Conservation (phyloP, 106 monocot genomes). For the Apostasia ramifera region DNA sequence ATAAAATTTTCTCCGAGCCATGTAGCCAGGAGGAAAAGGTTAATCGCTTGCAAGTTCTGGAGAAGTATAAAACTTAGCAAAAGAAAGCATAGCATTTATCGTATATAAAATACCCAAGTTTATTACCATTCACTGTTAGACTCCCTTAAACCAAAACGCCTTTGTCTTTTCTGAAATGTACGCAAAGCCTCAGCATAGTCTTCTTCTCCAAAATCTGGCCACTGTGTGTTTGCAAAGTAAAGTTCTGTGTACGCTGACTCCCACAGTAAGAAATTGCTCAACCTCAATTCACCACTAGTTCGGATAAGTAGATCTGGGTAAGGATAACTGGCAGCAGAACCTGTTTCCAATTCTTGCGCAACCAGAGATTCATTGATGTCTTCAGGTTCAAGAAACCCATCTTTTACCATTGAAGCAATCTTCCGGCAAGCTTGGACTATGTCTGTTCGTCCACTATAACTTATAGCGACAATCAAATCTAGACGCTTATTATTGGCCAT, state of each 20-base stretch:
- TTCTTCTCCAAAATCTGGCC: constrained; percentile 76
- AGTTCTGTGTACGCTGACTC: constrained; percentile 73
- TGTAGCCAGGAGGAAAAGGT: no score
- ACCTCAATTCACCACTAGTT: constrained; percentile 63
- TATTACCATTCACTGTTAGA: no score
- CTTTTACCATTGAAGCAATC: constrained; percentile 42
- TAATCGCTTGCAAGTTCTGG: no score
- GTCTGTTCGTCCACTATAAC: constrained; percentile 66
- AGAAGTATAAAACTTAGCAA: no score
- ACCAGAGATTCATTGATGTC: constrained; percentile 52
- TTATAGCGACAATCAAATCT: constrained; percentile 54
- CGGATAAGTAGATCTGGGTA: constrained; percentile 70
- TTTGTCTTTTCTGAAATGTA: constrained; percentile 61
- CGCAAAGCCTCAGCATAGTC: constrained; percentile 53
- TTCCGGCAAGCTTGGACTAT: constrained; percentile 61
- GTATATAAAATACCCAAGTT: no score
- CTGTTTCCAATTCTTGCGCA: constrained; percentile 56
- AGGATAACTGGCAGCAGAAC: constrained; percentile 19
- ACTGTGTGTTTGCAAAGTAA: constrained; percentile 42
- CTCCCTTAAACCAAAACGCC: constrained; percentile 42
- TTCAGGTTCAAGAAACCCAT: constrained; percentile 38
- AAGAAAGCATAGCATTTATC: no score
- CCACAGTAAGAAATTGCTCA: constrained; percentile 86
- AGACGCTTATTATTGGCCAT: constrained; percentile 37
- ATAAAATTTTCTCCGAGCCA: no score